phyloP scores from a whole-genome alignment of 1,284 basidiomycete species.

The Tilletiopsis washingtonensis region DNA sequence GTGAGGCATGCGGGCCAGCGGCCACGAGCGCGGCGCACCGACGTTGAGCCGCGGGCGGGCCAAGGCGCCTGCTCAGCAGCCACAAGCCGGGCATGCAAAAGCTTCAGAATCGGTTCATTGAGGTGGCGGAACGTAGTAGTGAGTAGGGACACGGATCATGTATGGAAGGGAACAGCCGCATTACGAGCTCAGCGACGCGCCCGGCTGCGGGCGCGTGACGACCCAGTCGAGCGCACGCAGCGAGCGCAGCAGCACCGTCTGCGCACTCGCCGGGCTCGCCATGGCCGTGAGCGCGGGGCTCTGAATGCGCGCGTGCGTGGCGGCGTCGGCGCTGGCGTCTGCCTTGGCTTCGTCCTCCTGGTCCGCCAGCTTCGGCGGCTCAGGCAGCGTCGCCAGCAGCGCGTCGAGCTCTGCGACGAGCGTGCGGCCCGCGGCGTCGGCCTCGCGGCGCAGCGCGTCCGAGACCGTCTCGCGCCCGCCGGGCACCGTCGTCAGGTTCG shows the following conservation, averaged over 20 bases:
- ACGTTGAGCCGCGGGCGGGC: too few relatives aligned
- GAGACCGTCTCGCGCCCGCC: constrained; percentile 37
- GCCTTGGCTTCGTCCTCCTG: constrained; percentile 16
- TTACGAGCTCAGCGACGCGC: too few relatives aligned
- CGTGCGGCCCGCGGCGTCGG: constrained; percentile 25
- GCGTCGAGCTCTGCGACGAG: constrained; percentile 33
- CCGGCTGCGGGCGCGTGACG: constrained; percentile 2
- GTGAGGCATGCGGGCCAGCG: too few relatives aligned
- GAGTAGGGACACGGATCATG: too few relatives aligned
- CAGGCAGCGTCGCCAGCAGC: constrained; percentile 32
- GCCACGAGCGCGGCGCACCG: too few relatives aligned
- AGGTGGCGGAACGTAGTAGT: too few relatives aligned
- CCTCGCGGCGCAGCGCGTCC: constrained; percentile 31
- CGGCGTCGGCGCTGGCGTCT: constrained; percentile 7
- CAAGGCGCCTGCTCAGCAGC: too few relatives aligned
- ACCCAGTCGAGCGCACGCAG: constrained; percentile 41
- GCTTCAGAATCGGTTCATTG: too few relatives aligned
- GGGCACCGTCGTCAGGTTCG: constrained; percentile 29
- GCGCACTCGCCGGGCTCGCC: constrained; percentile 39
- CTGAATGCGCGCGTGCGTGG: constrained; percentile 10
- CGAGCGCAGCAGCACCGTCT: constrained; percentile 41
- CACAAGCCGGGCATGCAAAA: too few relatives aligned
- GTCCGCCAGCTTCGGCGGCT: constrained; percentile 3
- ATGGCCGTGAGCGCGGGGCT: constrained; percentile 37
- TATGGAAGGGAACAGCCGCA: too few relatives aligned